Conservation (phyloP, 2,329 filamentous ascomycete genomes). For the Canariomyces notabilis region DNA sequence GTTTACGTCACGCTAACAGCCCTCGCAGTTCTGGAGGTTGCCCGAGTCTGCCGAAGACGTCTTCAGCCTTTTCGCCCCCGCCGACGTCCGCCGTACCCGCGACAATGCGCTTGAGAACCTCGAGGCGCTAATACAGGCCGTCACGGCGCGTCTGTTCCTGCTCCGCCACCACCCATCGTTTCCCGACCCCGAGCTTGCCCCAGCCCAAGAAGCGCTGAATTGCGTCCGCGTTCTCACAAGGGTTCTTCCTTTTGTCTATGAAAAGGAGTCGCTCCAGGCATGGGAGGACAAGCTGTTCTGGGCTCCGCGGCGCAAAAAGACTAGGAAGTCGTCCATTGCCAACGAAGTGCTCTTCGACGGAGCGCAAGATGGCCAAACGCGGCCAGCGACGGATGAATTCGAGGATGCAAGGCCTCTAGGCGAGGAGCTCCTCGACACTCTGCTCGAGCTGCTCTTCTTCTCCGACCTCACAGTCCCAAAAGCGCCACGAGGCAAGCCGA, state of each 20-base stretch:
- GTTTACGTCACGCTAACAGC: conserved; percentile 2
- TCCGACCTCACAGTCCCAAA: conserved; percentile 80
- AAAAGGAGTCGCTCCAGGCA: conserved; percentile 70
- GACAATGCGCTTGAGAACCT: conserved; percentile 82
- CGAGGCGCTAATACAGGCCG: conserved; percentile 78
- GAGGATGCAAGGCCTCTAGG: conserved; percentile 83
- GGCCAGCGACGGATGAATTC: conserved; percentile 54
- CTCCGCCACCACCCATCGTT: conserved; percentile 88
- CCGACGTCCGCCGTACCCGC: conserved; percentile 81
- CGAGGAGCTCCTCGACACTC: conserved; percentile 85
- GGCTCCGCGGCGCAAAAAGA: conserved; percentile 67
- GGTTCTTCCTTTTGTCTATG: conserved; percentile 85
- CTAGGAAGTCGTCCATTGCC: conserved; percentile 58
- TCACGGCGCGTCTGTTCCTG: conserved; percentile 76
- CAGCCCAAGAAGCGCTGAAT: conserved; percentile 85
- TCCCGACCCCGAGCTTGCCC: conserved; percentile 78
- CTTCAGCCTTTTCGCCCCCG: conserved; percentile 88
- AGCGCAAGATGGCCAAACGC: conserved; percentile 50
- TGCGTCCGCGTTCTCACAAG: conserved; percentile 89
- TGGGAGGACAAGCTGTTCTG: conserved; percentile 98
- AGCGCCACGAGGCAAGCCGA: conserved; percentile 64
- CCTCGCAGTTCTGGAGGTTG: conserved; percentile 83
- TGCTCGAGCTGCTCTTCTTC: conserved; percentile 87
- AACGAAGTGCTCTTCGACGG: conserved; percentile 84
- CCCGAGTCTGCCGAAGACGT: conserved; percentile 94